Conservation (phyloP, 163 green algal species). For the Scenedesmus sp. region DNA sequence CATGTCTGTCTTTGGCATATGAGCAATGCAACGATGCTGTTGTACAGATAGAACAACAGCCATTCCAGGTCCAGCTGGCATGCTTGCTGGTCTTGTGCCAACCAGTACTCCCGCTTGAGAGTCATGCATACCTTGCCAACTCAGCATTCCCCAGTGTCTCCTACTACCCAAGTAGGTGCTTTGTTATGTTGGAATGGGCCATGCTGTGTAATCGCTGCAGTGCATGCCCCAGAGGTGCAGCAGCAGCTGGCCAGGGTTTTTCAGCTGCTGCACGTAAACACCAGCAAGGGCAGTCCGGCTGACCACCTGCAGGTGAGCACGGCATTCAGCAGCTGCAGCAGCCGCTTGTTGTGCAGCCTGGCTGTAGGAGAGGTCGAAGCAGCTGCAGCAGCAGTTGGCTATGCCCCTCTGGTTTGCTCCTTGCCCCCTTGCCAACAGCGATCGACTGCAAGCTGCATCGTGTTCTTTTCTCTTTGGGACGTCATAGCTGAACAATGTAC, state of each 20-base stretch:
- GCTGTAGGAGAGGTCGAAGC: too few relatives aligned
- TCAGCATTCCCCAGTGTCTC: too few relatives aligned
- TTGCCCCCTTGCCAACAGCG: background rate
- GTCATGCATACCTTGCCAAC: too few relatives aligned
- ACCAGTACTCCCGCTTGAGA: too few relatives aligned
- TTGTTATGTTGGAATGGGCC: too few relatives aligned
- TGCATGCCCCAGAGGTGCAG: conserved; percentile 22
- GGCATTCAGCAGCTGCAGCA: background rate
- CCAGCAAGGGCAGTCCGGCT: background rate
- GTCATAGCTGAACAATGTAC: too few relatives aligned
- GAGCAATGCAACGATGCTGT: too few relatives aligned
- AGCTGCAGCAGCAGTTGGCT: background rate
- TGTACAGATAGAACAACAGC: background rate
- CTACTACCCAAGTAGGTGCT: too few relatives aligned
- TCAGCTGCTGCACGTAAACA: conserved; percentile 42
- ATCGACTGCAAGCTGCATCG: background rate
- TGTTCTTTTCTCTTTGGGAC: too few relatives aligned
- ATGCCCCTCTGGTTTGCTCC: background rate
- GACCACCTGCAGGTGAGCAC: conserved; percentile 26
- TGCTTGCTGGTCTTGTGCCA: too few relatives aligned
- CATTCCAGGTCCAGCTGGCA: background rate
- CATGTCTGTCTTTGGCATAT: too few relatives aligned
- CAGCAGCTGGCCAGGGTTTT: conserved; percentile 7
- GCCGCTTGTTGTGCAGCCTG: background rate
- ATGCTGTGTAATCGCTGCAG: background rate